These are phyloP conservation scores for Septoria linicola DNA, from an alignment of 2,329 filamentous ascomycete genomes.

Conservation along the genomic window DNA sequence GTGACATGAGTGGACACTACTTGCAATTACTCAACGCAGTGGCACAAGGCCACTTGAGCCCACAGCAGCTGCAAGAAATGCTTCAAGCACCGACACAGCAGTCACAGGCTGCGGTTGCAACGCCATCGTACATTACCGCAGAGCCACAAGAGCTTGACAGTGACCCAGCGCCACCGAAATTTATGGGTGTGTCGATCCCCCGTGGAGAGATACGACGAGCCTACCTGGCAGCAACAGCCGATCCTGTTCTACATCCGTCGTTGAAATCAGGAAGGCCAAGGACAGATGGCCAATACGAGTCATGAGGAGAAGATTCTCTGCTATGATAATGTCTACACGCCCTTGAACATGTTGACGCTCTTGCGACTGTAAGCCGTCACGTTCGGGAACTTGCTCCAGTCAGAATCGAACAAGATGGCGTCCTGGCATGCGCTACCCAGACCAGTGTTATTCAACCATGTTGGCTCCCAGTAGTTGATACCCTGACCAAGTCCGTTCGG, in stretches of 20 bases:
- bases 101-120: neutral
- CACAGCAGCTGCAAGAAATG: conserved; percentile 19
- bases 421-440: conserved; percentile 34
- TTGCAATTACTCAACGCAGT: conserved; percentile 21
- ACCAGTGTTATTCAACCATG: conserved; percentile 37
- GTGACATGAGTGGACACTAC: conserved; percentile 13
- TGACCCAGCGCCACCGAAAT: conserved; percentile 14
- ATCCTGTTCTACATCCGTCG: neutral
- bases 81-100: conserved; percentile 5
- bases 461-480: conserved; percentile 37
- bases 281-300: neutral
- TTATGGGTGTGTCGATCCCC: conserved; percentile 12
- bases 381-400: conserved; percentile 33
- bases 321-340: conserved; percentile 7
- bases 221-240: neutral
- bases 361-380: conserved; percentile 30
- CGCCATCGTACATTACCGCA: conserved; percentile 6
- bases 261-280: neutral
- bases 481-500: conserved; percentile 36
- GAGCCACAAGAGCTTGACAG: conserved; percentile 18
- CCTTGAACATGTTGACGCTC: conserved; percentile 33
- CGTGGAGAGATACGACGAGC: conserved; percentile 8
- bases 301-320: neutral
- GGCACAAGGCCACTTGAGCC: conserved; percentile 18
- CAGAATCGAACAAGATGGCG: conserved; percentile 32